Conservation (phyloP, 2,329 filamentous ascomycete genomes). For the Cadophora sp. region DNA sequence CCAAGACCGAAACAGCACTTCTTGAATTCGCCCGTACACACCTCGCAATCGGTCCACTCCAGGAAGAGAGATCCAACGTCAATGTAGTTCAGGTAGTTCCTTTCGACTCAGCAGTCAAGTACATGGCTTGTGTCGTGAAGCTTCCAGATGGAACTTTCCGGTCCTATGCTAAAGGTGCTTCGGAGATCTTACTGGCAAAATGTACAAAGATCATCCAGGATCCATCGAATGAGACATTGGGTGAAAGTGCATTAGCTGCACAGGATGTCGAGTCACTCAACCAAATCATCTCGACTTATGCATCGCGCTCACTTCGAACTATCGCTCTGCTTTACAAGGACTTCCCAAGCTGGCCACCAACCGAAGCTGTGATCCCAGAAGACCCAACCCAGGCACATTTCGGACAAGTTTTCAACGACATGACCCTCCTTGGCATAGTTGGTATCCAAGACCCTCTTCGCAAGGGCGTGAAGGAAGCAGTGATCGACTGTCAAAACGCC, state of each 20-base stretch:
- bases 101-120: constrained; percentile 59
- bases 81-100: constrained; percentile 60
- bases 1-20: constrained; percentile 79
- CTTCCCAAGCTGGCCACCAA: constrained; percentile 72
- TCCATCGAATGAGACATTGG: constrained; percentile 61
- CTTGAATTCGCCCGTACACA: constrained; percentile 70
- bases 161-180: constrained; percentile 60
- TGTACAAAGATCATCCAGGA: constrained; percentile 61
- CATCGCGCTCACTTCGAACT: constrained; percentile 72
- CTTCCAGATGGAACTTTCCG: constrained; percentile 51
- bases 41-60: constrained; percentile 67
- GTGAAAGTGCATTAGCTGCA: constrained; percentile 32
- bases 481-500: constrained; percentile 69
- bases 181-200: constrained; percentile 55
- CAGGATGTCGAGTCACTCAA: constrained; percentile 45
- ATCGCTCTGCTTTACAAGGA: constrained; percentile 79
- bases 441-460: constrained; percentile 79
- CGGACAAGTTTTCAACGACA: constrained; percentile 71
- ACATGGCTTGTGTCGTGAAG: constrained; percentile 70
- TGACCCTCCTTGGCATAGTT: constrained; percentile 75
- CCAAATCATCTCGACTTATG: constrained; percentile 65
- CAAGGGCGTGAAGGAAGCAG: constrained; percentile 70
- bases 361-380: constrained; percentile 58
- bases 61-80: constrained; percentile 67
- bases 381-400: constrained; percentile 70